Conservation (phyloP, 2,329 filamentous ascomycete genomes). For the Biscogniauxia marginata region DNA sequence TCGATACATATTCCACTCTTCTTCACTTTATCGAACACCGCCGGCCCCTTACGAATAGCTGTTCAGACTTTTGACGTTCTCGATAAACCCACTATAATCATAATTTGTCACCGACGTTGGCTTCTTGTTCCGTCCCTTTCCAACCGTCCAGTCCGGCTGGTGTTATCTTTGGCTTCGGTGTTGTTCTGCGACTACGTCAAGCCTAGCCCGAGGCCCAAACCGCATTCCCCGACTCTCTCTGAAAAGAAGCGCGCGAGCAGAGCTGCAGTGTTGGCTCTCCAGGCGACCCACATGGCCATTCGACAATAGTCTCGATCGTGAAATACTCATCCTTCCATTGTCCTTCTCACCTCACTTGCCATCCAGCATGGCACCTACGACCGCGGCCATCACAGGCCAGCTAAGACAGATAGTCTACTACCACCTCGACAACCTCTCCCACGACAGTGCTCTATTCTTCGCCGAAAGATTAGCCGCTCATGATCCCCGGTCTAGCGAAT, state of each 20-base stretch:
- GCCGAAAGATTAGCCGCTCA: slow-evolving; percentile 83
- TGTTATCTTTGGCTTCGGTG: neutral
- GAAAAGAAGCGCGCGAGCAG: neutral
- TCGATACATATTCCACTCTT: neutral
- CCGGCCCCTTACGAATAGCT: neutral
- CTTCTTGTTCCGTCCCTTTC: neutral
- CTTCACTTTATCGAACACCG: neutral
- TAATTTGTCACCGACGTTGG: slow-evolving; percentile 9
- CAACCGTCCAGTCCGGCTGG: slow-evolving; percentile 3
- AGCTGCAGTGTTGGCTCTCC: slow-evolving; percentile 7
- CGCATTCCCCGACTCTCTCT: slow-evolving; percentile 1
- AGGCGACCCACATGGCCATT: slow-evolving; percentile 36
- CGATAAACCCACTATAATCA: slow-evolving; percentile 9
- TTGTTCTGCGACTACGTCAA: neutral
- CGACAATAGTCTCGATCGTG: slow-evolving; percentile 18
- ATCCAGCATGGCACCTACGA: slow-evolving; percentile 51
- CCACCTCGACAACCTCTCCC: slow-evolving; percentile 83
- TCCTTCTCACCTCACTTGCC: slow-evolving; percentile 8
- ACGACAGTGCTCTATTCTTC: slow-evolving; percentile 90
- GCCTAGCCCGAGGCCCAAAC: neutral
- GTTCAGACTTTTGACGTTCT: neutral
- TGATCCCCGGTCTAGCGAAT: slow-evolving; percentile 77
- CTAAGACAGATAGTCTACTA: slow-evolving; percentile 62
- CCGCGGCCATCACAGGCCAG: slow-evolving; percentile 48
- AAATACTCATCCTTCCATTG: slow-evolving; percentile 8